These are phyloP conservation scores for Microascus cirrosus DNA, from an alignment of 2,329 filamentous ascomycete species.

Conservation along the genomic window DNA sequence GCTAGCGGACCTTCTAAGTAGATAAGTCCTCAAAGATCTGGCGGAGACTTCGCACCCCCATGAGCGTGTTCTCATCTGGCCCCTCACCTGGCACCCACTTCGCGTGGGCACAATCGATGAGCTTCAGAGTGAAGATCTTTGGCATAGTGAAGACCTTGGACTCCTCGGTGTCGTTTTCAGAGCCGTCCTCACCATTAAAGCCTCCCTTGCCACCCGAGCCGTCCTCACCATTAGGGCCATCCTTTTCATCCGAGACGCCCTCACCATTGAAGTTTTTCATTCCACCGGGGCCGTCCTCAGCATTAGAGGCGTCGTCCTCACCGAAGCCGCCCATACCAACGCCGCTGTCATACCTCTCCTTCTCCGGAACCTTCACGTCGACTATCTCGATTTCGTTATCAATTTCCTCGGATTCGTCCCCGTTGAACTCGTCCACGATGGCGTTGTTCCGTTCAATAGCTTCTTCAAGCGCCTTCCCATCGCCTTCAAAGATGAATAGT, in stretches of 20 bases:
- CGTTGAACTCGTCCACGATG: constrained; percentile 41
- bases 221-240: too few relatives aligned
- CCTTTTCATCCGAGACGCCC: too few relatives aligned
- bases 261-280: too few relatives aligned
- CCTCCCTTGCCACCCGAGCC: too few relatives aligned
- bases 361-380: constrained; percentile 22
- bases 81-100: constrained; percentile 71
- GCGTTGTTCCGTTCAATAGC: constrained; percentile 44
- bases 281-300: too few relatives aligned
- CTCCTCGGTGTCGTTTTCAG: constrained; percentile 11
- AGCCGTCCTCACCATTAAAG: background rate
- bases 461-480: constrained; percentile 39
- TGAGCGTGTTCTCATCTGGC: constrained; percentile 72
- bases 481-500: constrained; percentile 54
- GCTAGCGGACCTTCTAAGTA: constrained; percentile 8
- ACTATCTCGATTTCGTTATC: constrained; percentile 10
- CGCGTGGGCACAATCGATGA: constrained; percentile 97
- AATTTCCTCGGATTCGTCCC: constrained; percentile 24
- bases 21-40: constrained; percentile 60
- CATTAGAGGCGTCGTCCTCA: constrained; percentile 29
- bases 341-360: constrained; percentile 26
- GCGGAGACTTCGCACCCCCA: constrained; percentile 61
- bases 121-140: constrained; percentile 62
- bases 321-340: constrained; percentile 11
- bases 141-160: constrained; percentile 13